phyloP scores from a whole-genome alignment of 768 basidiomycete genomes.

The Pisolithus sp. region DNA sequence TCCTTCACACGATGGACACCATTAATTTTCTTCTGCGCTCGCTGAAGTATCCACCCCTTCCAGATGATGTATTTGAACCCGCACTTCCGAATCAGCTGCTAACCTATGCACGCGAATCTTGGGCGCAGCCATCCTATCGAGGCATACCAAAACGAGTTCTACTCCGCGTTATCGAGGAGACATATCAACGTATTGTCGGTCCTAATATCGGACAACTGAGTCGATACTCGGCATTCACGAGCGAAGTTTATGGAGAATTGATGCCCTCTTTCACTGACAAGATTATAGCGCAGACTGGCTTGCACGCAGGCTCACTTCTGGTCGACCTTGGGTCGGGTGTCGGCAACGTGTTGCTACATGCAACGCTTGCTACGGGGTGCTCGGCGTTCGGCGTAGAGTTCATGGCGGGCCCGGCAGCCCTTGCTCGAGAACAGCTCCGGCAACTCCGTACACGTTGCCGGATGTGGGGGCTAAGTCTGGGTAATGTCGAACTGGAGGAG shows the following conservation, averaged over 20 bases:
- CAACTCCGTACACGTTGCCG: constrained; percentile 73
- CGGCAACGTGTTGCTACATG: constrained; percentile 78
- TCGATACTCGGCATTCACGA: constrained; percentile 78
- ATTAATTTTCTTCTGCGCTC: constrained; percentile 57
- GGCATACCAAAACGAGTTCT: constrained; percentile 63
- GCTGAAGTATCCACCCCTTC: constrained; percentile 60
- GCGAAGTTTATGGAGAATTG: constrained; percentile 85
- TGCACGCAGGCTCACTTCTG: constrained; percentile 57
- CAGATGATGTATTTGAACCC: constrained; percentile 44
- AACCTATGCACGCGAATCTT: constrained; percentile 36
- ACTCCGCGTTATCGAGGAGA: constrained; percentile 79
- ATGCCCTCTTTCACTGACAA: constrained; percentile 66
- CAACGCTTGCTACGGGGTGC: constrained; percentile 75
- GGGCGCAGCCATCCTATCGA: constrained; percentile 33
- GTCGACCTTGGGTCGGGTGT: constrained; percentile 85
- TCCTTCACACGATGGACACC: constrained; percentile 51
- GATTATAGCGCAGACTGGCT: constrained; percentile 43
- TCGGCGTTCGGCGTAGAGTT: constrained; percentile 75
- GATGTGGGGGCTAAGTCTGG: constrained; percentile 85
- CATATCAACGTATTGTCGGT: constrained; percentile 89
- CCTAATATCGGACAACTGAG: constrained; percentile 78
- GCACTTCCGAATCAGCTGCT: constrained; percentile 43
- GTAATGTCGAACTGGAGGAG: constrained; percentile 72
- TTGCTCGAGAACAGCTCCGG: constrained; percentile 69
- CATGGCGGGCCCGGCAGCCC: constrained; percentile 67